Evolutionary conservation across 305 asterid species (phyloP).

Genomic region (Rubia peregrina): DNA sequence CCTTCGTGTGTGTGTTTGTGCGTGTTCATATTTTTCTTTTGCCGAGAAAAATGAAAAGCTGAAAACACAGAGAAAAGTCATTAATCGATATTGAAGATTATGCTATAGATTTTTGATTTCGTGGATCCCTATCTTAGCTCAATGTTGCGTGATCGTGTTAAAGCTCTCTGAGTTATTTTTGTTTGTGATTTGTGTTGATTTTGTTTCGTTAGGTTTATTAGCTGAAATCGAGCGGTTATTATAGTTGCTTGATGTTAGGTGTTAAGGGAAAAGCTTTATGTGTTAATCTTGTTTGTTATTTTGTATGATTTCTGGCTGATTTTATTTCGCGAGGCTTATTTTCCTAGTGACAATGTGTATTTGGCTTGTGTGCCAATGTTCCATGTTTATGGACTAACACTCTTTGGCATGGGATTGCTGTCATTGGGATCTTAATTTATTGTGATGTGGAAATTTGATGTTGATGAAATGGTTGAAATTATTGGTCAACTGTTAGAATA

Average conservation of each 20-base stretch:
- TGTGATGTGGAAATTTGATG: conserved; percentile 54
- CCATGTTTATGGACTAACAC: conserved; percentile 69
- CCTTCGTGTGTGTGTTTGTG: background rate
- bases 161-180: background rate
- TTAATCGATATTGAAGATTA: conserved; percentile 1
- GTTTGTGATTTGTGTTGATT: background rate
- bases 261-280: background rate
- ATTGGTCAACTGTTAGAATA: too few species aligned
- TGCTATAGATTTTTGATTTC: background rate
- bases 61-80: conserved; percentile 1
- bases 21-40: background rate
- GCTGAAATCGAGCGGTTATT: conserved; percentile 6
- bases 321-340: background rate
- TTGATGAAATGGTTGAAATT: conserved; percentile 56
- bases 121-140: background rate
- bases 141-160: background rate
- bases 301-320: background rate
- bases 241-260: conserved; percentile 6
- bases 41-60: background rate
- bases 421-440: conserved; percentile 60
- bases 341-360: conserved; percentile 38
- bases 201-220: background rate
- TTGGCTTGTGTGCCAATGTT: conserved; percentile 69
- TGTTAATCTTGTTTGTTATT: background rate
- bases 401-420: conserved; percentile 62